phyloP scores from a whole-genome alignment of 768 basidiomycete species.

The Rubroboletus satanas region DNA sequence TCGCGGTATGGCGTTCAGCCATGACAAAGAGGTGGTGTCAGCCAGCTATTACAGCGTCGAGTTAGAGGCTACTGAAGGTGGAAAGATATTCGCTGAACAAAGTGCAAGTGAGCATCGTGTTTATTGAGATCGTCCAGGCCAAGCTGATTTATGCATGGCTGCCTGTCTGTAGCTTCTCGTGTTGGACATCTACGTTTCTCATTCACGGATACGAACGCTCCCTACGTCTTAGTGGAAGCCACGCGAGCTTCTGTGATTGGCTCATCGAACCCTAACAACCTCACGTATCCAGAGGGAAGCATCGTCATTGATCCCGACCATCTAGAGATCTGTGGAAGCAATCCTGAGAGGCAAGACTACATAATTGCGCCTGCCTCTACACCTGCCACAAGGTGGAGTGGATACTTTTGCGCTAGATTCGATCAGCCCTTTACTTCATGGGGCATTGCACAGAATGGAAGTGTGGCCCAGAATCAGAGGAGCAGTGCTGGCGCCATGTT shows the following conservation, averaged over 20 bases:
- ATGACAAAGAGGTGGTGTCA: slow-evolving; percentile 51
- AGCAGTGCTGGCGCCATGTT: slow-evolving; percentile 42
- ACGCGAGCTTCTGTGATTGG: slow-evolving; percentile 61
- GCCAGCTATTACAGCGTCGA: slow-evolving; percentile 56
- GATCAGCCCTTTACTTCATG: slow-evolving; percentile 40
- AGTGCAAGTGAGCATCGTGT: slow-evolving; percentile 49
- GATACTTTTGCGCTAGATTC: slow-evolving; percentile 59
- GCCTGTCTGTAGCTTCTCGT: slow-evolving; percentile 51
- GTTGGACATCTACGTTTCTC: slow-evolving; percentile 74
- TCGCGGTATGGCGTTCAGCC: slow-evolving; percentile 51
- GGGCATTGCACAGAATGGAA: slow-evolving; percentile 50
- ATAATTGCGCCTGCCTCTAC: slow-evolving; percentile 59
- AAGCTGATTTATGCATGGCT: background rate
- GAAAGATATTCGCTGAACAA: slow-evolving; percentile 53
- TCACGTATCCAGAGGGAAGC: slow-evolving; percentile 53
- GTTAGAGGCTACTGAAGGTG: slow-evolving; percentile 49
- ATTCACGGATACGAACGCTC: slow-evolving; percentile 43
- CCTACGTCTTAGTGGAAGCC: slow-evolving; percentile 66
- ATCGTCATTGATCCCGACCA: slow-evolving; percentile 41
- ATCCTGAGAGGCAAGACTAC: slow-evolving; percentile 66
- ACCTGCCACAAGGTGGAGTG: slow-evolving; percentile 36
- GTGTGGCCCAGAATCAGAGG: slow-evolving; percentile 26
- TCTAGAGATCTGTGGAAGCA: slow-evolving; percentile 58
- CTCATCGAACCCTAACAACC: slow-evolving; percentile 42
- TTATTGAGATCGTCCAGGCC: background rate